These are phyloP conservation scores for Wickerhamomyces hampshirensis DNA, from an alignment of 805 yeast species.

Conservation along the genomic window DNA sequence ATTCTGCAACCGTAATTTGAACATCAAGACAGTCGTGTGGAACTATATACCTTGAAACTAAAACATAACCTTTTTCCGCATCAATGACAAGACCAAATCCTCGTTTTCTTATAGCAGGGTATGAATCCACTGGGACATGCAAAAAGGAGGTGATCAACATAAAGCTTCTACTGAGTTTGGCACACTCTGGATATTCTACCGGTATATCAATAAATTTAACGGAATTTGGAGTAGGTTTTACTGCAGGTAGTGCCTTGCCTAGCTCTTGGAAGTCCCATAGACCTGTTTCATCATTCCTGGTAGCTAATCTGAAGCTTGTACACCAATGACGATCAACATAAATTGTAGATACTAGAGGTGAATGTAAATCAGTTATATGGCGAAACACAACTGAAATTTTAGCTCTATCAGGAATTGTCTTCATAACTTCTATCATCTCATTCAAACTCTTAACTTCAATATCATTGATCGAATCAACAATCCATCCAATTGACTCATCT, in stretches of 20 bases:
- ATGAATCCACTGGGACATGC: slow-evolving; percentile 75
- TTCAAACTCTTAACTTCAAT: slow-evolving; percentile 70
- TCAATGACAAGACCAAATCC: slow-evolving; percentile 81
- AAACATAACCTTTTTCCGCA: slow-evolving; percentile 70
- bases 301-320: slow-evolving; percentile 61
- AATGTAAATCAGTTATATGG: slow-evolving; percentile 76
- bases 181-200: slow-evolving; percentile 45
- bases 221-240: slow-evolving; percentile 45
- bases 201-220: slow-evolving; percentile 74
- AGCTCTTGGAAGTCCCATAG: slow-evolving; percentile 51
- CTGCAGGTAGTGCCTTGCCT: slow-evolving; percentile 54
- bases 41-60: slow-evolving; percentile 71
- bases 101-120: slow-evolving; percentile 52
- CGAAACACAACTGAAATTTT: slow-evolving; percentile 68
- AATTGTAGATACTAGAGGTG: slow-evolving; percentile 60
- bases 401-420: slow-evolving; percentile 66
- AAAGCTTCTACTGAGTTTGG: slow-evolving; percentile 58
- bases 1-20: slow-evolving; percentile 77
- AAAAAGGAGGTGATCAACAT: slow-evolving; percentile 62
- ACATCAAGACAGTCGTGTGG: slow-evolving; percentile 79
- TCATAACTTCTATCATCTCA: slow-evolving; percentile 73
- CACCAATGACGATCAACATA: slow-evolving; percentile 86
- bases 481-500: slow-evolving; percentile 70
- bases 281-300: slow-evolving; percentile 54
- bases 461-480: slow-evolving; percentile 74